Evolutionary conservation across 1,284 basidiomycete genomes (phyloP).

Genomic region (Pseudozyma thailandica): DNA sequence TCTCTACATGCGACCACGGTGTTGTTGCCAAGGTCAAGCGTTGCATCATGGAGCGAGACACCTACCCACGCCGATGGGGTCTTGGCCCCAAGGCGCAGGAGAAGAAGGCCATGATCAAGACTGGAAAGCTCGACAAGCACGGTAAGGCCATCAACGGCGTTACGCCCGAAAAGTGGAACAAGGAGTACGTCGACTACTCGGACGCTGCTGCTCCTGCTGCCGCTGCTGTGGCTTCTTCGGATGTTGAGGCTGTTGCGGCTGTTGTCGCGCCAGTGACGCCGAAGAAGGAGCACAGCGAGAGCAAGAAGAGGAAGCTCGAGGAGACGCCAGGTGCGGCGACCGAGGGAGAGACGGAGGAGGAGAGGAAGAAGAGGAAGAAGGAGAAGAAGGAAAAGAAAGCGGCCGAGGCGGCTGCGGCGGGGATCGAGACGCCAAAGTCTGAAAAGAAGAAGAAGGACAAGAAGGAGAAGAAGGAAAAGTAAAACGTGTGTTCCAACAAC

Average conservation of each 20-base stretch:
- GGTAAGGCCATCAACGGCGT: conserved; percentile 90
- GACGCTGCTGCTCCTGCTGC: conserved; percentile 67
- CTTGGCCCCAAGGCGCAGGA: conserved; percentile 94
- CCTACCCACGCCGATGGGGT: conserved; percentile 97
- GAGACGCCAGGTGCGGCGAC: conserved; percentile 49
- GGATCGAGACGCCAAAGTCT: conserved; percentile 48
- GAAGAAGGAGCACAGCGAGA: conserved; percentile 55
- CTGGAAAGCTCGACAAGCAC: conserved; percentile 94
- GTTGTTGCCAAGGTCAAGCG: conserved; percentile 99
- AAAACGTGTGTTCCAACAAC: too few relatives aligned
- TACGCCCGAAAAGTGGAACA: conserved; percentile 90
- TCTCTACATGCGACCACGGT: conserved; percentile 97
- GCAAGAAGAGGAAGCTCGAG: conserved; percentile 70
- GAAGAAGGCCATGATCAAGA: conserved; percentile 85
- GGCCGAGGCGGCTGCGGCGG: conserved; percentile 52
- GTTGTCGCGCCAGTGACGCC: conserved; percentile 34
- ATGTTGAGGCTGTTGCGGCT: conserved; percentile 20
- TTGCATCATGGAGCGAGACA: conserved; percentile 98
- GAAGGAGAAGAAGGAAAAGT: conserved; percentile 62
- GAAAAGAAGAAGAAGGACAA: conserved; percentile 63
- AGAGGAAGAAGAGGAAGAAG: conserved; percentile 67
- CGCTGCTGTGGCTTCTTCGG: conserved; percentile 59
- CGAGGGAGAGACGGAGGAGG: conserved; percentile 63
- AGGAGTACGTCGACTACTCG: conserved; percentile 90
- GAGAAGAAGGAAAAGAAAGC: conserved; percentile 68